A percentile compares a stretch with the other conserved stretches of the same genome.
These are phyloP conservation scores for Epichloe scottii DNA, from an alignment of 2,329 filamentous ascomycete species.

Conservation along the genomic window DNA sequence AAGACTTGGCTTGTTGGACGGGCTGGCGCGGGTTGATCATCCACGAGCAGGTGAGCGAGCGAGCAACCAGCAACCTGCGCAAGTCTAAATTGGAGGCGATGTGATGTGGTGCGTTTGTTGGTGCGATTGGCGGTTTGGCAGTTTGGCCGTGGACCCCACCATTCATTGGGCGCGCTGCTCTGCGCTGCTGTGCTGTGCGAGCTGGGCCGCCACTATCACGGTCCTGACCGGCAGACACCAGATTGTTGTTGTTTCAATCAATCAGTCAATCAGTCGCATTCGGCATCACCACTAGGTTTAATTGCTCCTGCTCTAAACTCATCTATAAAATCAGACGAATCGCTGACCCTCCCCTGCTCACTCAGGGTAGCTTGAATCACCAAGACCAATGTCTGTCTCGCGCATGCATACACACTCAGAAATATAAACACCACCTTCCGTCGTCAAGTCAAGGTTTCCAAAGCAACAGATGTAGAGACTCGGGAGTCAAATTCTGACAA, in stretches of 20 bases:
- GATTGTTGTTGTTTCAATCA: not conserved
- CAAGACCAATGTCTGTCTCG: not conserved
- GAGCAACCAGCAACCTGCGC: not conserved
- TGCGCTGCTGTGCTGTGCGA: not conserved
- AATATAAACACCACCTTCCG: not conserved
- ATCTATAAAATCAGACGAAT: too few species aligned
- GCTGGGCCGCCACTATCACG: not conserved
- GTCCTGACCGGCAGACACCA: too few species aligned
- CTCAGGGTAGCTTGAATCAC: too few species aligned
- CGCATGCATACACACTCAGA: not conserved
- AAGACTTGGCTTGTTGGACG: not conserved
- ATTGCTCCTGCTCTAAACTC: too few species aligned
- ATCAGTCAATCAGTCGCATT: too few species aligned
- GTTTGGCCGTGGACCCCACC: not conserved
- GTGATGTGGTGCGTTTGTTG: not conserved
- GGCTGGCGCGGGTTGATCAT: not conserved
- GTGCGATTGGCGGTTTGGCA: too few species aligned
- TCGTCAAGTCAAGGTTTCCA: constrained; percentile 1
- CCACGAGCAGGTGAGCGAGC: not conserved
- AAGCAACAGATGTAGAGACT: constrained; percentile 8
- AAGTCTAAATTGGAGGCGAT: not conserved
- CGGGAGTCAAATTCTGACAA: constrained; percentile 11
- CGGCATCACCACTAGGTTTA: too few species aligned
- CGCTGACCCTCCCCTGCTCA: not conserved
- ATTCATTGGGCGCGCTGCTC: not conserved